Evolutionary conservation across 257 asterid species (phyloP).

Genomic region (Nicotiana tomentosiformis): DNA sequence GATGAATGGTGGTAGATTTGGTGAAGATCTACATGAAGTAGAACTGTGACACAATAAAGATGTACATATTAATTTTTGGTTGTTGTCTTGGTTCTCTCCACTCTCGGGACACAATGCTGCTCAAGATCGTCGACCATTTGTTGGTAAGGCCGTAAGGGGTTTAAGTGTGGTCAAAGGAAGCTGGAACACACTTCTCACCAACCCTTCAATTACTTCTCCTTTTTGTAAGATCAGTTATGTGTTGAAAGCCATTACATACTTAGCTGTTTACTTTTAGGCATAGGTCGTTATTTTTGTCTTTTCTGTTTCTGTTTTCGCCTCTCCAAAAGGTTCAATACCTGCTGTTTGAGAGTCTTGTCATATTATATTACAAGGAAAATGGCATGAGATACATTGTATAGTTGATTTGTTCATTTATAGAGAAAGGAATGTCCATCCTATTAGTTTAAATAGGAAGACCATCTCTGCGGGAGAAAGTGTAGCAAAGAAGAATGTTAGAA

Average conservation of each 20-base stretch:
- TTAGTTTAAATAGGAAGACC: constrained; percentile 11
- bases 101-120: background rate
- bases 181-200: background rate
- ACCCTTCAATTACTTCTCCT: background rate
- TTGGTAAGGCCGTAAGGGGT: background rate
- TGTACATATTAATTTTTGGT: constrained; percentile 49
- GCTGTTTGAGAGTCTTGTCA: constrained; percentile 10
- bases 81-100: background rate
- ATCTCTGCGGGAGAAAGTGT: background rate
- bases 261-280: constrained; percentile 43
- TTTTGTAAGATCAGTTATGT: constrained; percentile 24
- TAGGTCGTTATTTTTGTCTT: constrained; percentile 19
- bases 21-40: constrained; percentile 89
- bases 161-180: background rate
- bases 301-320: background rate
- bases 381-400: constrained; percentile 40
- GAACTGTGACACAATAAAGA: constrained; percentile 53
- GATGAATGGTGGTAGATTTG: constrained; percentile 32
- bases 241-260: constrained; percentile 31
- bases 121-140: background rate
- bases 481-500: background rate
- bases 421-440: constrained; percentile 16
- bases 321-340: constrained; percentile 11
- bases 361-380: constrained; percentile 17
- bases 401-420: constrained; percentile 46